These are phyloP conservation scores for Aurantiochytrium sp. DNA, from an alignment of 108 stramenopile genomes.

Conservation along the genomic window DNA sequence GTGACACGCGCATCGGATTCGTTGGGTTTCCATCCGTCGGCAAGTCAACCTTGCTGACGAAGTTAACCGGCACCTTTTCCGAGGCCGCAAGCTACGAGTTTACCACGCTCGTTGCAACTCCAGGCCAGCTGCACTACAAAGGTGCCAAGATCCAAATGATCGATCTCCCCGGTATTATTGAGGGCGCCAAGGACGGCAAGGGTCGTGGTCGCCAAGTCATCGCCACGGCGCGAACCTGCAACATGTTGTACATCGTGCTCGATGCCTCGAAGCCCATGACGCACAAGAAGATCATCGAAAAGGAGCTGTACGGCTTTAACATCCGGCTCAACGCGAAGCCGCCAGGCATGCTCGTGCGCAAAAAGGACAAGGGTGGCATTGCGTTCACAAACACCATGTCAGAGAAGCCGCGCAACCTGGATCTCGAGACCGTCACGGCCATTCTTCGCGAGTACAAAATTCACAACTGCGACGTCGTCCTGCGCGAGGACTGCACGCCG, in stretches of 20 bases:
- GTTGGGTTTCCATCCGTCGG: slow-evolving; percentile 98
- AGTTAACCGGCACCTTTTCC: slow-evolving; percentile 80
- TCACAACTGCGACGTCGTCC: slow-evolving; percentile 75
- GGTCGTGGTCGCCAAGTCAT: slow-evolving; percentile 94
- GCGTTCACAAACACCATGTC: slow-evolving; percentile 73
- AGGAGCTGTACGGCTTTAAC: slow-evolving; percentile 88
- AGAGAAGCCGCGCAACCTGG: slow-evolving; percentile 58
- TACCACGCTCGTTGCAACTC: slow-evolving; percentile 96
- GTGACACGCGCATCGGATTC: slow-evolving; percentile 89
- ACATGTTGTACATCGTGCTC: slow-evolving; percentile 86
- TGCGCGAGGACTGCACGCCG: slow-evolving; percentile 77
- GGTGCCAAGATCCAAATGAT: slow-evolving; percentile 97
- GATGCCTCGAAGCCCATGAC: slow-evolving; percentile 87
- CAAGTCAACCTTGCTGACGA: slow-evolving; percentile 86
- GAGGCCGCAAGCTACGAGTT: slow-evolving; percentile 97
- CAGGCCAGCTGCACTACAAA: slow-evolving; percentile 89
- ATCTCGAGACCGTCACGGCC: slow-evolving; percentile 59
- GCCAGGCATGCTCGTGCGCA: slow-evolving; percentile 79
- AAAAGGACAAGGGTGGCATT: slow-evolving; percentile 88
- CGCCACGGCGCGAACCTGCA: slow-evolving; percentile 88
- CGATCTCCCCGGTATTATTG: slow-evolving; percentile 97
- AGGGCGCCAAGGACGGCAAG: slow-evolving; percentile 95
- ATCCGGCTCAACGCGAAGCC: slow-evolving; percentile 92
- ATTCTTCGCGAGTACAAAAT: slow-evolving; percentile 87
- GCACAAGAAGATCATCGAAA: slow-evolving; percentile 93